Percentiles rank a stretch among this genome's conserved stretches.
Evolutionary conservation across 805 yeast genomes (phyloP).

Genomic region (Wickerhamiella allomyrinae): DNA sequence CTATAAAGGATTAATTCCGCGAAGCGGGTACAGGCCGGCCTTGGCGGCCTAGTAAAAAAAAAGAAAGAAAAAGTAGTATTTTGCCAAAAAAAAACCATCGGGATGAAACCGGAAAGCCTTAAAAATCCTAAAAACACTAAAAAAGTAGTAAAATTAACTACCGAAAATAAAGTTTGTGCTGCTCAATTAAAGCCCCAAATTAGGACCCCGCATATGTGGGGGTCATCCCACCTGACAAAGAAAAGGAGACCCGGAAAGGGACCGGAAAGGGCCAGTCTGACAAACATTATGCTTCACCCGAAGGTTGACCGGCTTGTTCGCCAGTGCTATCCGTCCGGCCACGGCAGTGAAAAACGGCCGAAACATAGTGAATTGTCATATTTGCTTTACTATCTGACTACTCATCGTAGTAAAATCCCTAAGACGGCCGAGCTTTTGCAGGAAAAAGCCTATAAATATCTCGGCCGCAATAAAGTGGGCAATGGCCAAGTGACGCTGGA

Average conservation of each 20-base stretch:
- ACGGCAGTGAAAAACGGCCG: constrained; percentile 75
- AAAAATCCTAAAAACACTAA: too few species aligned
- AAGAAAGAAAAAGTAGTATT: too few species aligned
- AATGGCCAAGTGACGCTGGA: constrained; percentile 71
- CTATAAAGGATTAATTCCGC: too few species aligned
- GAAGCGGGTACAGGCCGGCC: too few species aligned
- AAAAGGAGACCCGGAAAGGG: too few species aligned
- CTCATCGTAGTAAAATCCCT: constrained; percentile 75
- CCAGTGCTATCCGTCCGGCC: constrained; percentile 88
- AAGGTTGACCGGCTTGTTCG: constrained; percentile 68
- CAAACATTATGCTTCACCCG: constrained; percentile 27
- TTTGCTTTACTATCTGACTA: constrained; percentile 75
- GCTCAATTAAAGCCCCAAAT: too few species aligned
- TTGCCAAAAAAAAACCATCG: too few species aligned
- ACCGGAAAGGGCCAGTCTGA: too few species aligned
- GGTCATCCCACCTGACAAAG: not conserved
- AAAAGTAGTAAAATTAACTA: too few species aligned
- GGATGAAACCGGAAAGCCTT: too few species aligned
- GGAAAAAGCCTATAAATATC: constrained; percentile 47
- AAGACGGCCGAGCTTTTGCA: constrained; percentile 64
- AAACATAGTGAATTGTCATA: constrained; percentile 85
- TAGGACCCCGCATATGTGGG: not conserved
- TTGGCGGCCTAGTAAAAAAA: too few species aligned
- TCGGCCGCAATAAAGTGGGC: constrained; percentile 50
- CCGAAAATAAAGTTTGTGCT: too few species aligned